Percentiles rank a stretch among this genome's conserved stretches.
phyloP scores from a whole-genome alignment of 2,329 filamentous ascomycete species.

The Cladosporium sp. region DNA sequence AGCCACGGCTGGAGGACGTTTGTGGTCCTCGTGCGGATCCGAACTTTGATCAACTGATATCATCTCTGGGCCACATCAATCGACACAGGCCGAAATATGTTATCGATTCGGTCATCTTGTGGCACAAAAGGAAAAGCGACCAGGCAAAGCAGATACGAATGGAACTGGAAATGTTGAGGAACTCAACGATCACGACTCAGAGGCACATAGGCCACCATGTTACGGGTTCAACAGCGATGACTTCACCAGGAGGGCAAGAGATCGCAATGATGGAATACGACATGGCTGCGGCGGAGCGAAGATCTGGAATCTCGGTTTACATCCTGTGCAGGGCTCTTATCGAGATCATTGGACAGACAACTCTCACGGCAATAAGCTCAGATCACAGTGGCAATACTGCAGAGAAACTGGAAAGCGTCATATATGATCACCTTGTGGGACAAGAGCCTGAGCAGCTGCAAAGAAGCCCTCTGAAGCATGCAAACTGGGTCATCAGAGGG shows the following conservation, averaged over 20 bases:
- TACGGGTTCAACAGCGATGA: conserved; percentile 15
- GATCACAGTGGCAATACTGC: conserved; percentile 75
- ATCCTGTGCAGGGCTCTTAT: conserved; percentile 90
- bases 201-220: conserved; percentile 15
- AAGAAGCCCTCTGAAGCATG: conserved; percentile 54
- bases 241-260: conserved; percentile 23
- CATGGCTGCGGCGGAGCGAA: conserved; percentile 57
- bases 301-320: conserved; percentile 92
- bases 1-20: conserved; percentile 80
- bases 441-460: conserved; percentile 12
- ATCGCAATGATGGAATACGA: conserved; percentile 27
- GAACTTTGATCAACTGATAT: conserved; percentile 89
- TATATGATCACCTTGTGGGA: conserved; percentile 74
- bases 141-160: conserved; percentile 51
- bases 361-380: conserved; percentile 62
- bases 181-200: conserved; percentile 19
- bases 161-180: conserved; percentile 26
- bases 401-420: conserved; percentile 88
- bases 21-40: conserved; percentile 87
- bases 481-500: conserved; percentile 94
- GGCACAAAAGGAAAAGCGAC: conserved; percentile 95
- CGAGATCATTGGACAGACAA: conserved; percentile 90
- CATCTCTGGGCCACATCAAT: conserved; percentile 88
- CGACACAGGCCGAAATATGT: conserved; percentile 89
- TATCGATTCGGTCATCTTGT: conserved; percentile 96